Percentiles rank a stretch among this genome's conserved stretches.
Conservation (phyloP, 768 basidiomycete species). For the Agaricus blazei region DNA sequence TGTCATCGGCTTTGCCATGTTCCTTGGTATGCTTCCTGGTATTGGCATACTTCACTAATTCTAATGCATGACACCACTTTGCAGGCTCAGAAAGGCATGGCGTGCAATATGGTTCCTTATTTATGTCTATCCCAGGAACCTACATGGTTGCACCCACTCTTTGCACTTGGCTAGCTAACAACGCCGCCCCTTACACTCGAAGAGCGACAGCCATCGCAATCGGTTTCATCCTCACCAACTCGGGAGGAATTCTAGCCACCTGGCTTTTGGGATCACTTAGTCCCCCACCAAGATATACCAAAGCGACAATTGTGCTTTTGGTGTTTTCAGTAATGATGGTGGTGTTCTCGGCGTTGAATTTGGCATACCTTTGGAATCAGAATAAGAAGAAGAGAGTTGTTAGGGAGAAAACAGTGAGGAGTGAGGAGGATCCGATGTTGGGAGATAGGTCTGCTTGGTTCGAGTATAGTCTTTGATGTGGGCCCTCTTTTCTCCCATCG, state of each 20-base stretch:
- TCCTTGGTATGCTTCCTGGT: slow-evolving; percentile 34
- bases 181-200: slow-evolving; percentile 48
- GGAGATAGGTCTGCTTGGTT: slow-evolving; percentile 55
- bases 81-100: slow-evolving; percentile 32
- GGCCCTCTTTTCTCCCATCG: not conserved
- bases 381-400: slow-evolving; percentile 40
- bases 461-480: slow-evolving; percentile 35
- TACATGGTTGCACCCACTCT: slow-evolving; percentile 51
- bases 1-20: slow-evolving; percentile 50
- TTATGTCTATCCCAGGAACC: slow-evolving; percentile 47
- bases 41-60: not conserved
- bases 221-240: slow-evolving; percentile 52
- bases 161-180: slow-evolving; percentile 59
- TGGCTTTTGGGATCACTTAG: slow-evolving; percentile 54
- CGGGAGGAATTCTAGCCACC: slow-evolving; percentile 55
- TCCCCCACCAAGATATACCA: slow-evolving; percentile 42
- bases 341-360: slow-evolving; percentile 31
- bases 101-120: slow-evolving; percentile 50
- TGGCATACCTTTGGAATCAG: slow-evolving; percentile 33
- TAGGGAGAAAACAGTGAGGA: slow-evolving; percentile 23
- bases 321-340: slow-evolving; percentile 35
- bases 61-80: not conserved
- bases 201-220: slow-evolving; percentile 57
- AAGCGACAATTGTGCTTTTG: slow-evolving; percentile 39
- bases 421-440: slow-evolving; percentile 33